These are phyloP conservation scores for Trichoderma cornu-damae DNA, from an alignment of 2,329 filamentous ascomycete species.

Conservation along the genomic window DNA sequence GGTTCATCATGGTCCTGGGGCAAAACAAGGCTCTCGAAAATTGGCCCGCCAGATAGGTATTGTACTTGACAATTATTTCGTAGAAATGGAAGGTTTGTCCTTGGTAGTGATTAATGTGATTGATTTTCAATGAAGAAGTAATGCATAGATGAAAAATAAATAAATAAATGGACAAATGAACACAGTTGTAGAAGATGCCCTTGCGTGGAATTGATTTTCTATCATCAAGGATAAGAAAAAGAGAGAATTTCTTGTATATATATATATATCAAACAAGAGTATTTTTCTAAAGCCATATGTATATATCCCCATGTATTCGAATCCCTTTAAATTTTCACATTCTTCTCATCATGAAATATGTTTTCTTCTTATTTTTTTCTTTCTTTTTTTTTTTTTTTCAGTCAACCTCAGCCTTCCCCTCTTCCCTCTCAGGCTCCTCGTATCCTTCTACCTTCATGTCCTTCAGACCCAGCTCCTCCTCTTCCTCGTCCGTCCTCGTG, in stretches of 20 bases:
- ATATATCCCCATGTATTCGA: background rate
- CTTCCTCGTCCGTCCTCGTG: constrained; percentile 80
- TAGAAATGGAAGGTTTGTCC: background rate
- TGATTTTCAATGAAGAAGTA: too few relatives aligned
- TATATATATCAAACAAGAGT: too few relatives aligned
- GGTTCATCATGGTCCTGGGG: background rate
- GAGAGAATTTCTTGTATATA: background rate
- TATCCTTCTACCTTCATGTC: constrained; percentile 95
- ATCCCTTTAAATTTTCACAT: background rate
- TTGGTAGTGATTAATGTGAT: constrained; percentile 4
- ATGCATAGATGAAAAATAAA: too few relatives aligned
- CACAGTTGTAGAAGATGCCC: too few relatives aligned
- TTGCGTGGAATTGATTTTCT: too few relatives aligned
- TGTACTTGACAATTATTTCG: background rate
- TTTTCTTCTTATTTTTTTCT: too few relatives aligned
- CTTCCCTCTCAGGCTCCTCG: constrained; percentile 41
- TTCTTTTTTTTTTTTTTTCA: background rate
- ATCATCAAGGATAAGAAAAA: background rate
- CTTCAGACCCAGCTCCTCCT: constrained; percentile 82
- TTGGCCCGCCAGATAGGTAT: background rate
- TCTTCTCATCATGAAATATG: background rate
- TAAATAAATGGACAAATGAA: too few relatives aligned
- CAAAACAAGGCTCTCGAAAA: background rate
- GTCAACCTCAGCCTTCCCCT: constrained; percentile 14
- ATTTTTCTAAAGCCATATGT: background rate